These are phyloP conservation scores for Epichloe gansuensis DNA, from an alignment of 2,329 filamentous ascomycete species.

Conservation along the genomic window DNA sequence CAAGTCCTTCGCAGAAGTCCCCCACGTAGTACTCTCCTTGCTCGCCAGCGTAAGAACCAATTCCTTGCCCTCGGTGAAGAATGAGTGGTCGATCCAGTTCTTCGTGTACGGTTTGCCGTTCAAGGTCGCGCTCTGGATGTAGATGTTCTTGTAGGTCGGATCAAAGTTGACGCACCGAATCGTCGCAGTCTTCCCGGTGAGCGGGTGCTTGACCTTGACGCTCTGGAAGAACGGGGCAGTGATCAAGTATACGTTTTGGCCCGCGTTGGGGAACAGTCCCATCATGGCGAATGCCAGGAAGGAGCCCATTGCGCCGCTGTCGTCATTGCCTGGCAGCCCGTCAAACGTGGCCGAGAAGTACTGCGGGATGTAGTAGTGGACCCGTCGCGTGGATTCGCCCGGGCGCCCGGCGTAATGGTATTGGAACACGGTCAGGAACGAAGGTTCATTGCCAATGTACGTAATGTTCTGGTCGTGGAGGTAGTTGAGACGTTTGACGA, in stretches of 20 bases:
- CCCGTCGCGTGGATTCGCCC: slow-evolving; percentile 36
- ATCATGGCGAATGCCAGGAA: slow-evolving; percentile 56
- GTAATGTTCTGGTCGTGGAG: slow-evolving; percentile 51
- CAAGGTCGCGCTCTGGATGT: slow-evolving; percentile 51
- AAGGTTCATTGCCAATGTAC: slow-evolving; percentile 50
- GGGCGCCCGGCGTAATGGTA: slow-evolving; percentile 59
- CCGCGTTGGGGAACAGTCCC: slow-evolving; percentile 55
- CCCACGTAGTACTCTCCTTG: slow-evolving; percentile 49
- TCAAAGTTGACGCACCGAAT: slow-evolving; percentile 52
- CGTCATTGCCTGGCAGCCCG: slow-evolving; percentile 59
- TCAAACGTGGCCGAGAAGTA: slow-evolving; percentile 45
- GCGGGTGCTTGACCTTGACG: slow-evolving; percentile 42
- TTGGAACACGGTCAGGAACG: slow-evolving; percentile 53
- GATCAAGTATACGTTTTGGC: slow-evolving; percentile 60
- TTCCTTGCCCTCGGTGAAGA: slow-evolving; percentile 51
- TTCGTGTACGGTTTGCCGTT: slow-evolving; percentile 46
- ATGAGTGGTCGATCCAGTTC: slow-evolving; percentile 57
- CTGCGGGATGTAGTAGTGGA: slow-evolving; percentile 52
- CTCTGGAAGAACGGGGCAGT: slow-evolving; percentile 53
- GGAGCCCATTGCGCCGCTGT: slow-evolving; percentile 56
- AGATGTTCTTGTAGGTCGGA: slow-evolving; percentile 41
- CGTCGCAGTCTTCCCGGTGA: slow-evolving; percentile 47
- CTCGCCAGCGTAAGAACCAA: slow-evolving; percentile 49
- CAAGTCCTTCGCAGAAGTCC: slow-evolving; percentile 43
- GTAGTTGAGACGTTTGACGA: slow-evolving; percentile 47